Evolutionary conservation across 306 rosid genomes (phyloP).

Genomic region (Geum urbanum): DNA sequence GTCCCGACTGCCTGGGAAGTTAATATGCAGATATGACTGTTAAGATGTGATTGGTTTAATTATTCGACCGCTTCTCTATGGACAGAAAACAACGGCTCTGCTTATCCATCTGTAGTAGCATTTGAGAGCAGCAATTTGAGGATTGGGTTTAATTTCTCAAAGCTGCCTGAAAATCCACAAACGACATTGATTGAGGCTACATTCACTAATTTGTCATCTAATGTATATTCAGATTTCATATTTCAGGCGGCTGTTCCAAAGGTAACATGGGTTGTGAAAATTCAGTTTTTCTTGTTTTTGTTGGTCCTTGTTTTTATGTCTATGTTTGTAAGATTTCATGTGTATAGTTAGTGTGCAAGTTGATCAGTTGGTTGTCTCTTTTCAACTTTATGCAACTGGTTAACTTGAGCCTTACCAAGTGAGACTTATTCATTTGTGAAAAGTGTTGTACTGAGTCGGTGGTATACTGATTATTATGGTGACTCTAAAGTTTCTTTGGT

Average conservation of each 20-base stretch:
- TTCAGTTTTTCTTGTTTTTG: neutral
- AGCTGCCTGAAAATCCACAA: slow-evolving; percentile 78
- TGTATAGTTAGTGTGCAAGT: neutral
- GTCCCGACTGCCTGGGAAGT: neutral
- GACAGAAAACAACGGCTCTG: slow-evolving; percentile 70
- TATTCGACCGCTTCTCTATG: slow-evolving; percentile 21
- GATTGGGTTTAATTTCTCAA: slow-evolving; percentile 72
- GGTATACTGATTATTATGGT: neutral
- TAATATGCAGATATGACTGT: slow-evolving; percentile 9
- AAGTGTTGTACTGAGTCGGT: neutral
- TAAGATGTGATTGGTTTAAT: neutral
- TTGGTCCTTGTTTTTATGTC: neutral
- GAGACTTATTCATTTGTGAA: neutral
- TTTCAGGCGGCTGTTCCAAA: slow-evolving; percentile 99
- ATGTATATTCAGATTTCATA: slow-evolving; percentile 64
- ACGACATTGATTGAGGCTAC: slow-evolving; percentile 68
- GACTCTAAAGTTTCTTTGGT: neutral
- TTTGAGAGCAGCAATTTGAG: slow-evolving; percentile 82
- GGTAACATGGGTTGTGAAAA: slow-evolving; percentile 42
- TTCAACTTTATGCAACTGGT: neutral
- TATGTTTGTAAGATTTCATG: neutral
- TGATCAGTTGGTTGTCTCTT: neutral
- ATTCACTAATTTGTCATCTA: slow-evolving; percentile 64
- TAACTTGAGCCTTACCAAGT: neutral
- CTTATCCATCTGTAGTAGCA: slow-evolving; percentile 75